Evolutionary conservation across 495 filamentous ascomycete genomes (phyloP).

Genomic region (Diplogelasinospora grovesii): DNA sequence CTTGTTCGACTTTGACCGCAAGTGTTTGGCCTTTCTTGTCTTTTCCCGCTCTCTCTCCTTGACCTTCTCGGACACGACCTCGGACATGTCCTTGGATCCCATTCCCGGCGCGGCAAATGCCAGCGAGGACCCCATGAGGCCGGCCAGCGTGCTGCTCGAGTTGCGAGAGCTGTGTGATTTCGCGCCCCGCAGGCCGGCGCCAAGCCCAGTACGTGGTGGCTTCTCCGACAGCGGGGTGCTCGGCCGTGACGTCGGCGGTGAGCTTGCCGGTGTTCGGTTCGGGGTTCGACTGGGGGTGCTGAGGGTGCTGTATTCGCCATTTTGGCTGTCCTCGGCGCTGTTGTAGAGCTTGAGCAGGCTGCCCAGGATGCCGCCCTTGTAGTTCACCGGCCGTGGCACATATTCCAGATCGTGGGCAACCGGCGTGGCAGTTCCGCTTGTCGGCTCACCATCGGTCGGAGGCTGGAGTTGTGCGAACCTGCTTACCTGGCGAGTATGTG

Average conservation of each 20-base stretch:
- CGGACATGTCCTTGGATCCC: constrained; percentile 22
- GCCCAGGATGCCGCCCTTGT: constrained; percentile 69
- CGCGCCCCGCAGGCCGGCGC: constrained; percentile 52
- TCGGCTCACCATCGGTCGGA: neutral
- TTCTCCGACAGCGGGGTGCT: constrained; percentile 45
- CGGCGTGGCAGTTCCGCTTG: constrained; percentile 23
- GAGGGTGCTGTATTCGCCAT: constrained; percentile 17
- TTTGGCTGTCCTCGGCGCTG: constrained; percentile 16
- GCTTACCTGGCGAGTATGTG: constrained; percentile 15
- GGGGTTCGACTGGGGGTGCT: constrained; percentile 21
- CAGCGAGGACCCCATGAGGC: constrained; percentile 52
- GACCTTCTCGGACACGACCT: constrained; percentile 29
- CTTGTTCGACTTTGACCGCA: constrained; percentile 30
- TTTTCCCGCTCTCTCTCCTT: constrained; percentile 26
- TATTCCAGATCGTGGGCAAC: constrained; percentile 51
- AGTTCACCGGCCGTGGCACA: constrained; percentile 60
- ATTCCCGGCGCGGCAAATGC: constrained; percentile 31
- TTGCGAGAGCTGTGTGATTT: no score
- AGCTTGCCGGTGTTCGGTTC: constrained; percentile 24
- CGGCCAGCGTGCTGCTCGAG: constrained; percentile 43
- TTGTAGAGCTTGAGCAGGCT: constrained; percentile 73
- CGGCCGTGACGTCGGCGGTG: constrained; percentile 39
- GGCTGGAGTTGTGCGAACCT: constrained; percentile 13
- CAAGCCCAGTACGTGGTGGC: neutral
- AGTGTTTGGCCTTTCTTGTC: constrained; percentile 33